These are phyloP conservation scores for Zarea fungicola DNA, from an alignment of 2,329 filamentous ascomycete genomes.

Conservation along the genomic window DNA sequence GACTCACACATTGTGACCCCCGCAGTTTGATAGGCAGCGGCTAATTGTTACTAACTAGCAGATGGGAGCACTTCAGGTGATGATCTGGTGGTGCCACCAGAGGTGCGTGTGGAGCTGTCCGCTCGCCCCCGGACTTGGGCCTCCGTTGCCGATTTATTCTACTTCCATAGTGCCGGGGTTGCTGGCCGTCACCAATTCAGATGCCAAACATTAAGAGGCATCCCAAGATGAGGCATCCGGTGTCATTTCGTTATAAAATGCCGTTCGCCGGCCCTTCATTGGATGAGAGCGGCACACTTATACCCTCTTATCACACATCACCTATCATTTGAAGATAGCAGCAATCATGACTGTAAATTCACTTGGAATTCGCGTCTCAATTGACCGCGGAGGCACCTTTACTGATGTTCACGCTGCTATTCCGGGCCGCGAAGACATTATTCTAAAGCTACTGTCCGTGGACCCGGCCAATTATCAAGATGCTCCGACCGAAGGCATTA, in stretches of 20 bases:
- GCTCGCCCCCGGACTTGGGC: slow-evolving; percentile 5
- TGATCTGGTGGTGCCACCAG: too few relatives aligned
- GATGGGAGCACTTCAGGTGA: too few relatives aligned
- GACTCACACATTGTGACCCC: too few relatives aligned
- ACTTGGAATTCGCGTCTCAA: slow-evolving; percentile 26
- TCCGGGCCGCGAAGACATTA: slow-evolving; percentile 58
- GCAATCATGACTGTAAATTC: slow-evolving; percentile 20
- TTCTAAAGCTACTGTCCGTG: slow-evolving; percentile 68
- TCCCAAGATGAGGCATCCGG: neutral
- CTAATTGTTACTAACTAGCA: too few relatives aligned
- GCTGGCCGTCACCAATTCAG: too few relatives aligned
- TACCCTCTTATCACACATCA: too few relatives aligned
- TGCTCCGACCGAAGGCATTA: slow-evolving; percentile 68
- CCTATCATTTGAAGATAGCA: neutral
- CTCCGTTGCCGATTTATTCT: neutral
- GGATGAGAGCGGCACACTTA: neutral
- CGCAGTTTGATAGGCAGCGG: too few relatives aligned
- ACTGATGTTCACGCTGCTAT: slow-evolving; percentile 66
- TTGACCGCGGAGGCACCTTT: slow-evolving; percentile 49
- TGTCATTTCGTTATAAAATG: neutral
- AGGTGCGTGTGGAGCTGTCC: neutral
- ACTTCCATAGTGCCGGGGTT: too few relatives aligned
- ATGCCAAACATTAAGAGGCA: too few relatives aligned
- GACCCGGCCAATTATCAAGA: slow-evolving; percentile 69
- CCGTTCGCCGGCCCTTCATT: neutral